Conservation (phyloP, 441 rosid species). For the Geranium incanum region DNA sequence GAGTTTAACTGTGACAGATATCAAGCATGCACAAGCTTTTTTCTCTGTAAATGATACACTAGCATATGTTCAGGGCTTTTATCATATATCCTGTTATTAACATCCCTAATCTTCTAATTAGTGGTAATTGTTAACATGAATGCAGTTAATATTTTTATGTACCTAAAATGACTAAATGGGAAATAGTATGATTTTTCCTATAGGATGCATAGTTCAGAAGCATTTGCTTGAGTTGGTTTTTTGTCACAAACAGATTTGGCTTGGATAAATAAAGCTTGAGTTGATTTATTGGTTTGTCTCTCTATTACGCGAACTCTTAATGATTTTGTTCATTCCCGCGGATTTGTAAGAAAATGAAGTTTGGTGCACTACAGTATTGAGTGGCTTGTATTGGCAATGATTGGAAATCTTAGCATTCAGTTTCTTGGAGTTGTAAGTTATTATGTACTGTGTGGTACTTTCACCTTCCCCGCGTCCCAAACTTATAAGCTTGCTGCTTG, state of each 20-base stretch:
- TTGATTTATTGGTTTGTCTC: background rate
- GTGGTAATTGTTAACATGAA: background rate
- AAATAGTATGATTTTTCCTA: background rate
- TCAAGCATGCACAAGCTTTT: constrained; percentile 15
- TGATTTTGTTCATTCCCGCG: background rate
- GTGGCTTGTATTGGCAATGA: background rate
- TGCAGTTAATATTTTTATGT: background rate
- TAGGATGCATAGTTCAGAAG: background rate
- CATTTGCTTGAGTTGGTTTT: background rate
- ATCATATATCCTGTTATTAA: constrained; percentile 11
- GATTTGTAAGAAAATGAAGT: background rate
- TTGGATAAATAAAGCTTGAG: background rate
- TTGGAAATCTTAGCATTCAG: background rate
- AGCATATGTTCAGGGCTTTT: constrained; percentile 15
- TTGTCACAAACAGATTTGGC: background rate
- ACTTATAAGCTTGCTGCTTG: background rate
- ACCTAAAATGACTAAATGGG: background rate
- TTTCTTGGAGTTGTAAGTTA: constrained; percentile 5
- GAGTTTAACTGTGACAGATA: constrained; percentile 23
- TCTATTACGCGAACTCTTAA: background rate
- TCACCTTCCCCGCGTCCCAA: no score
- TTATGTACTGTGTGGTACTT: background rate
- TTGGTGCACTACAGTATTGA: background rate
- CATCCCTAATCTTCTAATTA: constrained; percentile 13
- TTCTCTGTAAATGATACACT: constrained; percentile 18